Conservation (phyloP, 2,329 filamentous ascomycete genomes). For the Hypomyces perniciosus region DNA sequence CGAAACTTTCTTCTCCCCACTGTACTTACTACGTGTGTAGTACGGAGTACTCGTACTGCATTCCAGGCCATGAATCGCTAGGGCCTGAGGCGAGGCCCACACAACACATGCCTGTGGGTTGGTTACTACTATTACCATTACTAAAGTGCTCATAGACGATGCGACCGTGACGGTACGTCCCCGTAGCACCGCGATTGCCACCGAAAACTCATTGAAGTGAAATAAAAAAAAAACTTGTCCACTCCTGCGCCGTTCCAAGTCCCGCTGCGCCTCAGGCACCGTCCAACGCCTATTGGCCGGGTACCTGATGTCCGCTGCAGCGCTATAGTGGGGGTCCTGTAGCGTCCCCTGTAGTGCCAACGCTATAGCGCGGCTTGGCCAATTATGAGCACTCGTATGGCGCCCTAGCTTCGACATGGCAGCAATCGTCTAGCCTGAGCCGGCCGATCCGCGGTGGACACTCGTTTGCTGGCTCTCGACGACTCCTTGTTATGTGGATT, state of each 20-base stretch:
- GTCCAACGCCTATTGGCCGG: constrained; percentile 22
- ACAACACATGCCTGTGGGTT: no score
- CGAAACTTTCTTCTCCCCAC: no score
- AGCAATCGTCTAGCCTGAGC: background rate
- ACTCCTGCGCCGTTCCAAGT: background rate
- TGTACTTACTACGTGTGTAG: no score
- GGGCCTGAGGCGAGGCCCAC: no score
- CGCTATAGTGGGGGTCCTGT: constrained; percentile 7
- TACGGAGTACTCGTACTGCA: no score
- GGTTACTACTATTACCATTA: no score
- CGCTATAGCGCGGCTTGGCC: constrained; percentile 4
- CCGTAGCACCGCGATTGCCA: background rate
- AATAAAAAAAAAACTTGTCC: background rate
- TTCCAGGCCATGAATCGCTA: no score
- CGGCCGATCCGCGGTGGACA: background rate
- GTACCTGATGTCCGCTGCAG: constrained; percentile 23
- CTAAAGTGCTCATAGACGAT: no score
- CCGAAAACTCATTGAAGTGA: no score
- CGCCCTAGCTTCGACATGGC: background rate
- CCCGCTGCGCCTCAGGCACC: constrained; percentile 20
- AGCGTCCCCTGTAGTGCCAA: constrained; percentile 10
- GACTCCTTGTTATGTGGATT: no score
- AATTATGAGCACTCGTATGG: constrained; percentile 14
- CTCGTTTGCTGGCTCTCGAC: background rate
- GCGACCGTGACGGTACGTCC: background rate